Evolutionary conservation across 2,329 filamentous ascomycete species (phyloP), one percentile per base, ranked within the genome.

Genomic region (Herpotrichia juniperi): DNA sequence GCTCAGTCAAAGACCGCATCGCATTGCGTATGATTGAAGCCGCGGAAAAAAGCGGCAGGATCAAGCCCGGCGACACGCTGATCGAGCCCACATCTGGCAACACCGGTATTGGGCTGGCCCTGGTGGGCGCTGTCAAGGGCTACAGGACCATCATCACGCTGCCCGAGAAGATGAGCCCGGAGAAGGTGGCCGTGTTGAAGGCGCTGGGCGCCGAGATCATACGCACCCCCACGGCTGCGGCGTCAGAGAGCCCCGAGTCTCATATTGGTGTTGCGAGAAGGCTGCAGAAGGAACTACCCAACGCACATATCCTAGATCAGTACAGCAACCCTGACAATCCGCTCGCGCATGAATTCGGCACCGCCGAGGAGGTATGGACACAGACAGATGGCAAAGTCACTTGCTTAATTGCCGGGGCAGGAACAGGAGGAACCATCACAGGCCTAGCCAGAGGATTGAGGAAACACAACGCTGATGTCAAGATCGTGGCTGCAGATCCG

Each of bases 141-240:
- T 99, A 97, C 83, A 93, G 93, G 77, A 96, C 93, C 34, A 97
- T 99, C 77, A 99, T 99, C 75, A 99, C 94, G 10, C 85, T 99
- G 40, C 94, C 94, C 46, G 94, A 99, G 79, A 99, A 99, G 82
- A 99, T 99, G 94, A 97, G 92, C 1, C 90, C 92, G 42, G 94
- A 99, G 78, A 99, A 99, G 78, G 94, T 99, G 32, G 89, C 93
- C 2, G 94, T 99, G 24, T 83, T 99, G 56, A 90, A 92, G 65
- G 93, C 94, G 25, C 84, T 99, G 46, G 93, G 93, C 59, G 94
- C 94, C 35, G 97, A 96, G 70, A 97, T 99, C 76, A 97, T 99
- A 74, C 88, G 94, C 48, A 99, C 94, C 3, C 94, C 94, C 21
- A 99, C 93, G 28, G 91, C 96, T 76, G 94, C 94, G 31, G 93